Evolutionary conservation across 2,329 filamentous ascomycete species (phyloP), one percentile per base, ranked within the genome.

Genomic region (Penicillium sp.): DNA sequence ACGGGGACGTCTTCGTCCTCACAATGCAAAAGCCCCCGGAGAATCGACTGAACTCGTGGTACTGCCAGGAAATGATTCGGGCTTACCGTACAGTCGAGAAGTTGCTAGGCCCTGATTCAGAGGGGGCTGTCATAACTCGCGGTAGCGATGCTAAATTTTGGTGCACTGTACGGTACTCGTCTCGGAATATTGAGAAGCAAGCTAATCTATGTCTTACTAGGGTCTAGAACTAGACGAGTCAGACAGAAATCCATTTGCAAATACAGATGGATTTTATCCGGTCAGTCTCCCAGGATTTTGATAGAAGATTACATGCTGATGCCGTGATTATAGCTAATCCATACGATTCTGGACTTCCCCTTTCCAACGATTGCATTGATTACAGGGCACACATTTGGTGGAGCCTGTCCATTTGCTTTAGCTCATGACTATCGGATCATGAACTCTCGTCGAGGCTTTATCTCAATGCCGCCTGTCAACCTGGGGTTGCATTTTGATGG

Each of bases 261-360:
- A 87, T 32, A 75, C 76, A 13, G 83, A 80, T 59, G 77, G 75
- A 21, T 87, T 85, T 49, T 80, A 79, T 9, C 83, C 84, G 46
- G 82, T 83, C 17, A 75, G 77, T 39, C 74, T 1, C 12, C 24
- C n/a, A 17, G 21, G 27, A 41, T 17, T 69, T 47, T 75, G 13
- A 2, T 18, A 2, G 12, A 23, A 7, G 26, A 24, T 8, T 12
- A 8, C 7, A 30, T 27, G 9, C 46, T 51, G 17, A 53, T 20
- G 23, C 17, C 8, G 4, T 24, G 15, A 3, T 5, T 7, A 27
- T 3, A 74, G 64, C 66, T 79, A 3, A 66, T 80, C 12, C 74
- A 77, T 21, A 78, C 77, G 1, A 68, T 79, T 69, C 65, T 81
- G 59, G 77, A 80, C 63, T 79, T 78, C 46, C 75, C 76, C 0